Evolutionary conservation across 1,139 yeast genomes (phyloP), one percentile per base, ranked within the genome.

Genomic region (Debaryomyces sp.): DNA sequence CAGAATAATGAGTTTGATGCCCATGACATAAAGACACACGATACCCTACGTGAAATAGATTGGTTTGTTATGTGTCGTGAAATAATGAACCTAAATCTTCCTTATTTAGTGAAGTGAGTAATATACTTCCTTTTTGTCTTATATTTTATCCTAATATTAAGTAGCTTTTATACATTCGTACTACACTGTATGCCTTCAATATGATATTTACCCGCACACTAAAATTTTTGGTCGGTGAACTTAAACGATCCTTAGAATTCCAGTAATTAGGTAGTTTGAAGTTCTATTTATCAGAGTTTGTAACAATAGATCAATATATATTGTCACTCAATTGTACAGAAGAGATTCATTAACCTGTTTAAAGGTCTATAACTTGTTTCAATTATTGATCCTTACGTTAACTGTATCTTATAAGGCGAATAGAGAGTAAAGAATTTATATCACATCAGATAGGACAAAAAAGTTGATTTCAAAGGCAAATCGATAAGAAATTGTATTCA

Each of bases 41-140:
- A 44, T 26, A 40, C 55, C 36, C 64, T 83, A 36, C 70, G 96
- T 33, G 91, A 85, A 54, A 85, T 89, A 43, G 97, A 91, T 61
- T 92, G 98, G 98, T 88, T 84, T 62, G 77, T 88, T n/a, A 72
- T 92, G 63, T 89, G 97, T 65, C 80, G 96, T 41, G 96, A 91
- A 59, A 89, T 92, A 51, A 83, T 87, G 61, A 76, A 78, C 54
- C 75, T 92, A 68, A 92, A 92, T 67, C 77, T 78, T 55, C 88
- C 87, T 1, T 85, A 84, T 57, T 56, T 73, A 26, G 30, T 33
- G 17, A 45, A 45, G 24, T 38, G 24, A 21, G 1, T 32, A 10
- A 17, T 15, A 32, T 8, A 32, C 12, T 5, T 15, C 8, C 35
- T 6, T 32, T 17, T 6, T 15, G 7, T 32, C 12, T 13, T 4